Evolutionary conservation across 2,329 filamentous ascomycete genomes (phyloP), one percentile per base, ranked within the genome.

Genomic region (Exophiala xenobiotica): DNA sequence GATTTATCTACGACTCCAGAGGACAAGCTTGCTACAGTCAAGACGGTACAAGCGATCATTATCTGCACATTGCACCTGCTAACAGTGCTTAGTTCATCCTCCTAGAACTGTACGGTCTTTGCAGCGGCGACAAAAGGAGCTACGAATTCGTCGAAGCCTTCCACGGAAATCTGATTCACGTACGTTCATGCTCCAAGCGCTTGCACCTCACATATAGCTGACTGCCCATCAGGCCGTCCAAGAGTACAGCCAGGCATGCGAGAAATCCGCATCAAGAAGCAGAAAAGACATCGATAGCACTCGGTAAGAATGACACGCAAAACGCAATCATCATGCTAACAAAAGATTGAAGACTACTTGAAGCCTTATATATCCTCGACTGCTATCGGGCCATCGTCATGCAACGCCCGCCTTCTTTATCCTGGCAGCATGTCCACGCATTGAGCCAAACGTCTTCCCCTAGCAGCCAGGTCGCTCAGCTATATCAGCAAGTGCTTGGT

Each of bases 111-210:
- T 54, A 54, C 16, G 52, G 52, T 8, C 39, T 54, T 9, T 54
- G 52, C 14, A 47, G 42, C 23, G 52, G 52, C 14, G 47, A 54
- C 31, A 54, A 54, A 31, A 38, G 52, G 40, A 54, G 52, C 43
- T 54, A 47, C 22, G 52, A 54, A 29, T 54, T 54, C 26, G 47
- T 47, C 16, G 52, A 54, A 51, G 47, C 48, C 26, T 54, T 51
- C 19, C 35, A 54, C 31, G 47, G 47, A n/a, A 31, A 49, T 18
- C 20, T 49, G 29, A 49, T 49, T 9, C 31, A 45, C 18, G 51
- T 53, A 35, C 19, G 45, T 33, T 35, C n/a, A 6, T 5, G n/a
- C n/a, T 12, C 16, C 7, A 29, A 29, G 16, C 45, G 2, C 18
- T 5, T 19, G 20, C 19, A 14, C 14, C 14, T 27, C 19, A 24